phyloP scores from a whole-genome alignment of 495 filamentous ascomycete genomes.

The Penicillium steckii region DNA sequence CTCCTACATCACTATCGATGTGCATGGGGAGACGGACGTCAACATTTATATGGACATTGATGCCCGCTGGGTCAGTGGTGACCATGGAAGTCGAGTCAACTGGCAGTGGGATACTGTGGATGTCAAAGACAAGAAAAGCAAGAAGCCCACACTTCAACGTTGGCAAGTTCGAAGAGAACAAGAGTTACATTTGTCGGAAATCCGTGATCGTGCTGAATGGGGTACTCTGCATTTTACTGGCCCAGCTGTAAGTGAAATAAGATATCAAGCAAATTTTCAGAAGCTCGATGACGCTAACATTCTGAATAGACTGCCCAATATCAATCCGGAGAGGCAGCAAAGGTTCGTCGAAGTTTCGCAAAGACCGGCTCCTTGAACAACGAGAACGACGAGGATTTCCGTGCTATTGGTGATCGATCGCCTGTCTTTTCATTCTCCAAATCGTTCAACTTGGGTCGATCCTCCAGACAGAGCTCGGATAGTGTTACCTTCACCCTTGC shows the following conservation, averaged over 20 bases:
- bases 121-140: conserved; percentile 22
- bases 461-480: conserved; percentile 24
- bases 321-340: conserved; percentile 67
- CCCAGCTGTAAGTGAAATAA: conserved; percentile 49
- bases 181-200: conserved; percentile 74
- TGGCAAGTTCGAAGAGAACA: conserved; percentile 63
- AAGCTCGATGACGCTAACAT: conserved; percentile 20
- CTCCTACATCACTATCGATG: conserved; percentile 76
- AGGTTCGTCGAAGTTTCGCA: conserved; percentile 72
- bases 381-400: conserved; percentile 60
- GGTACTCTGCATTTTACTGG: conserved; percentile 78
- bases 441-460: conserved; percentile 56
- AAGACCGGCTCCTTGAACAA: conserved; percentile 65
- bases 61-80: conserved; percentile 84
- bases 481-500: conserved; percentile 81
- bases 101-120: conserved; percentile 60
- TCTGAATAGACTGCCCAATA: conserved; percentile 52
- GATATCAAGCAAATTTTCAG: neutral
- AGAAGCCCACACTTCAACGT: conserved; percentile 46
- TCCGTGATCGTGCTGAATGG: conserved; percentile 81
- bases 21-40: conserved; percentile 68
- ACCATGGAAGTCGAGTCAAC: conserved; percentile 62
- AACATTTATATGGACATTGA: conserved; percentile 86
- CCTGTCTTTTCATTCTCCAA: conserved; percentile 93
- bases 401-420: conserved; percentile 77